These are phyloP conservation scores for Didymella glomerata DNA, from an alignment of 2,329 filamentous ascomycete genomes.

Conservation along the genomic window DNA sequence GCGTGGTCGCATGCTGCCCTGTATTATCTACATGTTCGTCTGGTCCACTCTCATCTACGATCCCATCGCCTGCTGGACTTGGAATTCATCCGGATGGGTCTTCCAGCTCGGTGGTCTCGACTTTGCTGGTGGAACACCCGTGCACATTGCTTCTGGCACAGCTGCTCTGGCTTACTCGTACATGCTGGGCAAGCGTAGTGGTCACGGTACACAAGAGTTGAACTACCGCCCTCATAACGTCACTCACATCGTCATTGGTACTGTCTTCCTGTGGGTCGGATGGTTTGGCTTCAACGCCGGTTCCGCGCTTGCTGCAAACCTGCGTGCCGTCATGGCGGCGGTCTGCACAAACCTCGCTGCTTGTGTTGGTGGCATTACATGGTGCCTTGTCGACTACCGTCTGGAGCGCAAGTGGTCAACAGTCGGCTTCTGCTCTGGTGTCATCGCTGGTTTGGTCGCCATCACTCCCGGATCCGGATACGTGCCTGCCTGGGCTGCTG, in stretches of 20 bases:
- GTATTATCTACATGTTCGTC: constrained; percentile 90
- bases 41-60: constrained; percentile 93
- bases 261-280: constrained; percentile 92
- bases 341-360: constrained; percentile 87
- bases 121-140: constrained; percentile 89
- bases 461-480: constrained; percentile 90
- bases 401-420: constrained; percentile 92
- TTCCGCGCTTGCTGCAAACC: constrained; percentile 79
- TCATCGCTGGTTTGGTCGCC: constrained; percentile 84
- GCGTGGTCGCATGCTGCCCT: constrained; percentile 85
- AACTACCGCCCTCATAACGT: constrained; percentile 95
- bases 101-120: constrained; percentile 82
- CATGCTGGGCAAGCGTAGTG: constrained; percentile 85
- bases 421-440: constrained; percentile 90
- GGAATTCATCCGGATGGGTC: constrained; percentile 85
- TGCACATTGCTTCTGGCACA: constrained; percentile 84
- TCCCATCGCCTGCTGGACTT: constrained; percentile 93
- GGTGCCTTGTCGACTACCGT: constrained; percentile 88
- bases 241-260: constrained; percentile 89
- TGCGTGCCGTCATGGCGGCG: constrained; percentile 86
- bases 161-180: constrained; percentile 89
- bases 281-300: constrained; percentile 97
- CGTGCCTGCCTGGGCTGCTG: constrained; percentile 84
- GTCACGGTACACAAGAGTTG: constrained; percentile 85
- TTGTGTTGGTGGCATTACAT: constrained; percentile 84